A percentile compares a stretch with the other conserved stretches of the same genome.
Evolutionary conservation across 495 filamentous ascomycete species (phyloP).

Genomic region (Parachaetomium inaequale): DNA sequence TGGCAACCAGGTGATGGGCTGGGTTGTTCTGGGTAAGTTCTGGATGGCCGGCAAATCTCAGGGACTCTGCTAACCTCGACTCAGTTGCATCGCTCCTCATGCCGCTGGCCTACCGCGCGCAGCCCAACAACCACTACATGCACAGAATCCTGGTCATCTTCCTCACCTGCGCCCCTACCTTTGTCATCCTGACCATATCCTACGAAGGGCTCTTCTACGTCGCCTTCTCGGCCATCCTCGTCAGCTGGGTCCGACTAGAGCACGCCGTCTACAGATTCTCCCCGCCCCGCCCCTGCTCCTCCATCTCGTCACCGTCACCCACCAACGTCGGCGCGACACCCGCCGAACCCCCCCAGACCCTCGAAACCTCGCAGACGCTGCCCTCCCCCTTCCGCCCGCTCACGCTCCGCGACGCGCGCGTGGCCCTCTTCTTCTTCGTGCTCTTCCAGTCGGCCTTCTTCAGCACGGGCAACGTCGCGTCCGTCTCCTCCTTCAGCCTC

Average conservation of each 20-base stretch:
- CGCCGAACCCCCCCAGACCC: background rate
- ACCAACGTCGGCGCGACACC: slow-evolving; percentile 29
- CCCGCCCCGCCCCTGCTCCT: slow-evolving; percentile 24
- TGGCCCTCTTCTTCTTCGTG: slow-evolving; percentile 91
- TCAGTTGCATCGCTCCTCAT: slow-evolving; percentile 71
- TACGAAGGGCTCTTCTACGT: slow-evolving; percentile 98
- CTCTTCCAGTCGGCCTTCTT: slow-evolving; percentile 96
- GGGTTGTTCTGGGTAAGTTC: slow-evolving; percentile 71
- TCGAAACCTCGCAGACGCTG: slow-evolving; percentile 11
- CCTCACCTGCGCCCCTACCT: slow-evolving; percentile 87
- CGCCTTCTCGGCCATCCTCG: slow-evolving; percentile 74
- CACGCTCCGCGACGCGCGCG: slow-evolving; percentile 74
- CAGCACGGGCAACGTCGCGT: slow-evolving; percentile 94
- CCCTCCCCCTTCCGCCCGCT: slow-evolving; percentile 61
- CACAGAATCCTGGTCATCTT: slow-evolving; percentile 88
- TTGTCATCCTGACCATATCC: slow-evolving; percentile 94
- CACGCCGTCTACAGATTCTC: slow-evolving; percentile 65
- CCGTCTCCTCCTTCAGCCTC: slow-evolving; percentile 88
- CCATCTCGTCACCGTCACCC: slow-evolving; percentile 8
- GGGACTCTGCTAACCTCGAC: slow-evolving; percentile 11
- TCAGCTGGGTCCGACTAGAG: slow-evolving; percentile 89
- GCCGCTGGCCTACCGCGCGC: slow-evolving; percentile 75
- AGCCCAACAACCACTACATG: slow-evolving; percentile 83
- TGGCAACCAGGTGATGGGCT: slow-evolving; percentile 85
- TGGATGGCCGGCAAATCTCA: no score